Evolutionary conservation across 352 stramenopile genomes (phyloP).

Genomic region (Poterioochromonas sp.): DNA sequence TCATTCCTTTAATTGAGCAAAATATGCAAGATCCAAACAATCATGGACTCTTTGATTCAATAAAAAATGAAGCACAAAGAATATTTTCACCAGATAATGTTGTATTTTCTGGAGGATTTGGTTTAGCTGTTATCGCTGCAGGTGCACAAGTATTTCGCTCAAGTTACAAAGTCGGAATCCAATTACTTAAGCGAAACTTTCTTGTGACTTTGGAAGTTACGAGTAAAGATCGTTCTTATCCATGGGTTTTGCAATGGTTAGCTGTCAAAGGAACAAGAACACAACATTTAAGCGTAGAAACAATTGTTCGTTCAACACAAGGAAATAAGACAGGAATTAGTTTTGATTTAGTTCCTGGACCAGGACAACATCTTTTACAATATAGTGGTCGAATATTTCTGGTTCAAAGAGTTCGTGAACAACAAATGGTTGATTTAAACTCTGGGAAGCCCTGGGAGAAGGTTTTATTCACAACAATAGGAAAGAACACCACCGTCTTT

Average conservation of each 20-base stretch:
- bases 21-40: no score
- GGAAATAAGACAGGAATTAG: background rate
- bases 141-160: conserved; percentile 15
- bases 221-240: conserved; percentile 39
- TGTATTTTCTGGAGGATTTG: conserved; percentile 33
- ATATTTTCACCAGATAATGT: conserved; percentile 34
- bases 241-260: conserved; percentile 42
- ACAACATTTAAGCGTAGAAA: conserved; percentile 37
- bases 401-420: conserved; percentile 38
- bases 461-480: conserved; percentile 29
- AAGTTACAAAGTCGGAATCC: background rate
- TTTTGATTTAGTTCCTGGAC: conserved; percentile 39
- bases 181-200: conserved; percentile 21
- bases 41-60: no score
- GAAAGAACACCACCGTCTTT: conserved; percentile 18
- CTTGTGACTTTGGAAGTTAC: conserved; percentile 36
- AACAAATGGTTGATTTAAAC: conserved; percentile 39
- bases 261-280: background rate
- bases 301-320: background rate
- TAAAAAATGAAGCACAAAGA: no score
- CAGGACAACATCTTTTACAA: conserved; percentile 35
- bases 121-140: conserved; percentile 26
- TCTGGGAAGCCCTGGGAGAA: conserved; percentile 41
- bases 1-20: no score
- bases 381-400: conserved; percentile 29